Percentiles rank a stretch among this genome's conserved stretches.
These are phyloP conservation scores for Amaranthus palmeri DNA, from an alignment of 148 eudicot genomes.

Conservation along the genomic window DNA sequence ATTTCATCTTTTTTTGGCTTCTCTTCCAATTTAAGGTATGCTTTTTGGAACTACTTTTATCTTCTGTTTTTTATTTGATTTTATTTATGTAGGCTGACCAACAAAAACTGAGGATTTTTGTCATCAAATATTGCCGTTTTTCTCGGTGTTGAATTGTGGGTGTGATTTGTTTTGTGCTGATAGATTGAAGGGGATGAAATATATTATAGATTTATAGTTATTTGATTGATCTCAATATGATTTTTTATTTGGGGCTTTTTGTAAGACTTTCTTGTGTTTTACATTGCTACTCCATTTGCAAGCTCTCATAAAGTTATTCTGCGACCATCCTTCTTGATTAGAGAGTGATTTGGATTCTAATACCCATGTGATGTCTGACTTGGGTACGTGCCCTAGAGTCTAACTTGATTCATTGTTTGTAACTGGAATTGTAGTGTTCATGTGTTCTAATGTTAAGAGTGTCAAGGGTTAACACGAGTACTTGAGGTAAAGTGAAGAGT, in stretches of 20 bases:
- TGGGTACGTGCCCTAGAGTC: too few species aligned
- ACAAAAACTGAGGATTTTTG: neutral
- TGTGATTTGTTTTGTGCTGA: neutral
- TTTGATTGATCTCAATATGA: slow-evolving; percentile 4
- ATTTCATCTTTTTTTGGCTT: slow-evolving; percentile 1
- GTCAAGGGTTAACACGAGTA: too few species aligned
- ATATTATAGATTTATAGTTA: neutral
- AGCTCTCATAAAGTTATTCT: neutral
- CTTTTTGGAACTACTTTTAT: neutral
- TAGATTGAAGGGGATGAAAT: neutral
- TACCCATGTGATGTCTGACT: too few species aligned
- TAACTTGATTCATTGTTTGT: too few species aligned
- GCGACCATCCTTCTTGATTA: neutral
- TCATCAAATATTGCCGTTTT: neutral
- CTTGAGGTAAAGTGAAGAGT: too few species aligned
- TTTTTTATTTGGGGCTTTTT: slow-evolving; percentile 2
- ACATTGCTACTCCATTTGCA: neutral
- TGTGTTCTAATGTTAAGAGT: too few species aligned
- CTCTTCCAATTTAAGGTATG: slow-evolving; percentile 19
- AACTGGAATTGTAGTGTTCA: too few species aligned
- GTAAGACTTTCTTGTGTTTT: slow-evolving; percentile 1
- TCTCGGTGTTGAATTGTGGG: neutral
- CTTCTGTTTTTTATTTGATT: neutral
- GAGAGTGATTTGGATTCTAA: too few species aligned
- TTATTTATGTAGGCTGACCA: neutral